Base-by-base conservation (phyloP, 768 basidiomycete species). In the Mrakia hoshinonis region DNA sequence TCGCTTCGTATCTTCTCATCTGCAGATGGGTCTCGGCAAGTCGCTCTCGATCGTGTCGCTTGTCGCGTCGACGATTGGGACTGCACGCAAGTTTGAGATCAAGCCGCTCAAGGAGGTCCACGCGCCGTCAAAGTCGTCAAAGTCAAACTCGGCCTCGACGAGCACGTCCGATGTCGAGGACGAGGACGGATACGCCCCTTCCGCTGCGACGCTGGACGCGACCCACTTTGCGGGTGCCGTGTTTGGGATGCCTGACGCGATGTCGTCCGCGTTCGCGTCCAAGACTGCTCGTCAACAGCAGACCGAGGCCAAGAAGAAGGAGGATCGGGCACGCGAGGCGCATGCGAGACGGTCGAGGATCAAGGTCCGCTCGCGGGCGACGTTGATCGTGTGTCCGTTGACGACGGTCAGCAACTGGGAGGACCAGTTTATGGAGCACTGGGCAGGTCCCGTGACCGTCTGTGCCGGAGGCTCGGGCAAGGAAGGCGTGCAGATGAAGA, bases 341-440 rank as follows among this genome's bases (percentile, higher is more conserved):
- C 63, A 63, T 67, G 75, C 74, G 29, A 75, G 79, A 15, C 61
- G 74, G 38, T 70, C 75, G 15, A 64, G 78, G 20, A 72, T 79
- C 29, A 62, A 74, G 26, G 10, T 52, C 0, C 88, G 87, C 75
- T 91, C 89, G 76, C 86, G 92, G 43, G 96, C 89, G 24, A 97
- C 96, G 7, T 81, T 99, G n/a, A 91, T 99, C 76, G 85, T 99
- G 36, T 98, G 96, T 76, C 96, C 96, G 9, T 83, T 99, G 47
- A 93, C 92, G 13, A 99, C 96, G 6, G 92, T 99, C 2, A 87
- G 91, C 61, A 98, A 98, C 77, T 99, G 96, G 96, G 96, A 99
- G 81, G 92, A 95, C 69, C 96, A 99, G 79, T 92, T 99, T 77
- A 86, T 89, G 70, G 96, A 99, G 78, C 96, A 99, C 79, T 97